Conservation (phyloP, 1,284 basidiomycete species). For the Athelia psychrophila region DNA sequence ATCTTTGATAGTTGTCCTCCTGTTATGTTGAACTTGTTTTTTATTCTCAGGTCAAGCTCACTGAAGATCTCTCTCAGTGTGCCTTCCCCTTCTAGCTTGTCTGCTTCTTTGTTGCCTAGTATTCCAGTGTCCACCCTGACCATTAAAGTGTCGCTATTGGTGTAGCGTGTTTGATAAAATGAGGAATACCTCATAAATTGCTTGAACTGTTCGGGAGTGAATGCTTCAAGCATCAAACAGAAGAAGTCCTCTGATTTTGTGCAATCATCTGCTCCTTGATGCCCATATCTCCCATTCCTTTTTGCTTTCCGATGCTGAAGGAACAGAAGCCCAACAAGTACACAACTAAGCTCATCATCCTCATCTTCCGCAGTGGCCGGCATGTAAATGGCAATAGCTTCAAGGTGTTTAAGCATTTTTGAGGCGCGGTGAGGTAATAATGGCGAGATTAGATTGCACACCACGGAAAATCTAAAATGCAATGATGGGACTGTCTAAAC, state of each 20-base stretch:
- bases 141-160: too few relatives aligned
- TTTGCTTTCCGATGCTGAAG: too few relatives aligned
- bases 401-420: too few relatives aligned
- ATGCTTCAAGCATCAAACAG: conserved; percentile 7
- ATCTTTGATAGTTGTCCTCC: conserved; percentile 21
- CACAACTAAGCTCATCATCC: too few relatives aligned
- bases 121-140: conserved; percentile 8
- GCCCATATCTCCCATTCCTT: too few relatives aligned
- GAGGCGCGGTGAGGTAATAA: too few relatives aligned
- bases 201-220: conserved; percentile 11
- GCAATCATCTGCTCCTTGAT: conserved; percentile 3
- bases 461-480: too few relatives aligned
- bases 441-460: too few relatives aligned
- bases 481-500: too few relatives aligned
- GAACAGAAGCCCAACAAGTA: too few relatives aligned
- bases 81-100: conserved; percentile 14
- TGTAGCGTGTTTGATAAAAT: background rate
- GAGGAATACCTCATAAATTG: conserved; percentile 9
- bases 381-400: too few relatives aligned
- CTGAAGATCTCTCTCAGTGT: conserved; percentile 5
- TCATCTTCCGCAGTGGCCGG: too few relatives aligned
- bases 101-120: conserved; percentile 18
- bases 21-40: conserved; percentile 4
- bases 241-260: conserved; percentile 14
- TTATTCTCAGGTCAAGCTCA: conserved; percentile 7